Evolutionary conservation across 805 yeast genomes (phyloP), one percentile per base, ranked within the genome.

Genomic region (Nakazawaea peltata): DNA sequence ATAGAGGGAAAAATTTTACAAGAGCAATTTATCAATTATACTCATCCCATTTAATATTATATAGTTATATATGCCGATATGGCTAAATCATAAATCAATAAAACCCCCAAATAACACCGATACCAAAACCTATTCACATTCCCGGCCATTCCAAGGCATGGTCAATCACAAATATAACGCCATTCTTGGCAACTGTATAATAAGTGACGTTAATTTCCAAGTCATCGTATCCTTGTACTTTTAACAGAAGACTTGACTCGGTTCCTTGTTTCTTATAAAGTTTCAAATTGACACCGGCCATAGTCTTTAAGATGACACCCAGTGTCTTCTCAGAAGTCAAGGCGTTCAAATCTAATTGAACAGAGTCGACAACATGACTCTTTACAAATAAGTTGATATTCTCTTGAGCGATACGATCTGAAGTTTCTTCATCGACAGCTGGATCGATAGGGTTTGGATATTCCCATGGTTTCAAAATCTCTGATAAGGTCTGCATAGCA

Each of bases 381-480:
- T 69, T 63, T 23, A 84, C 66, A 46, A 81, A 85, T 39, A 61
- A 59, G 35, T 66, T 54, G 24, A 80, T 54, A 52, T 85, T 85
- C 12, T 57, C 47, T 15, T 59, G 51, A 4, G 76, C 67, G 0
- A 67, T 21, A 10, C 57, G 27, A 8, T 8, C 31, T 21, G 59
- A 54, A 37, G 78, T 86, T 30, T 69, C 66, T 16, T 64, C 63
- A 31, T 54, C 51, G 23, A 65, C 47, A 19, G 53, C 59, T 7
- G 59, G 63, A 15, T 61, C 63, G n/a, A 74, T 59, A 3, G 60
- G 47, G 8, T 49, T 53, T 1, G 94, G 94, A 54, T 78, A 85
- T 49, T 80, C 79, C 95, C 94, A 85, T 17, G 95, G 95, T 52
- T 84, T 85, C 36, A 54, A 39, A 4, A n/a, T n/a, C 23, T 21